Base-by-base conservation (phyloP, 2,329 filamentous ascomycete genomes). In the Sarocladium strictum region DNA sequence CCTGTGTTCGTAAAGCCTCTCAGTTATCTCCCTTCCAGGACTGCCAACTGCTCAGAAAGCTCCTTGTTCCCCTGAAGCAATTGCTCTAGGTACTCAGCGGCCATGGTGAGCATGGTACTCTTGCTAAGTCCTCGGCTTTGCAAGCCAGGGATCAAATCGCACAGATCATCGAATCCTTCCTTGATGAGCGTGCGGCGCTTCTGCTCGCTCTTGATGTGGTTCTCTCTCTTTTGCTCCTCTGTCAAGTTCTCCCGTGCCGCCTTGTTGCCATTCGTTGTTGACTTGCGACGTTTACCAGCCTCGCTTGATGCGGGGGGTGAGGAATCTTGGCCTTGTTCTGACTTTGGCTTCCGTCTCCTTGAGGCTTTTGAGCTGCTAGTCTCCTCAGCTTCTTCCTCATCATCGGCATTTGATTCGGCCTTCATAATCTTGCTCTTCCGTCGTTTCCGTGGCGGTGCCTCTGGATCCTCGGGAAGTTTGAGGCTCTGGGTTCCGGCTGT, bases 181-280 rank as follows among this genome's bases (percentile, higher is more conserved):
- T 90, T 87, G 63, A 93, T 93, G 47, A 91, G 75, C 24, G 89
- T 90, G 49, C 90, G 79, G 32, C 91, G 81, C 69, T 94, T 95
- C 71, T 96, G 89, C 66, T 95, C 90, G 53, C 90, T 94, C 53
- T 85, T 78, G 59, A 96, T 94, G 65, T 95, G 90, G 61, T 96
- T 96, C 63, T 85, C 86, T 45, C 89, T 79, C 69, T 93, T 94
- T 69, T 94, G 87, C 57, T 87, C 85, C 60, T 93, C 88, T 0
- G 84, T 82, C 3, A 94, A 83, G 61, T 96, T 96, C 65, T 85
- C 86, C 24, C 87, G 72, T 2, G 76, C 65, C 2, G 72, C 56
- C 62, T 84, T 85, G 10, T 61, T 66, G 10, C 61, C 67, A 37
- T 64, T 71, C 4, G 63, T 65, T 6, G 64, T 67, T 1, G 79